Evolutionary conservation across 2,329 filamentous ascomycete species (phyloP), one percentile per base, ranked within the genome.

Genomic region (Berkeleyomyces rouxiae): DNA sequence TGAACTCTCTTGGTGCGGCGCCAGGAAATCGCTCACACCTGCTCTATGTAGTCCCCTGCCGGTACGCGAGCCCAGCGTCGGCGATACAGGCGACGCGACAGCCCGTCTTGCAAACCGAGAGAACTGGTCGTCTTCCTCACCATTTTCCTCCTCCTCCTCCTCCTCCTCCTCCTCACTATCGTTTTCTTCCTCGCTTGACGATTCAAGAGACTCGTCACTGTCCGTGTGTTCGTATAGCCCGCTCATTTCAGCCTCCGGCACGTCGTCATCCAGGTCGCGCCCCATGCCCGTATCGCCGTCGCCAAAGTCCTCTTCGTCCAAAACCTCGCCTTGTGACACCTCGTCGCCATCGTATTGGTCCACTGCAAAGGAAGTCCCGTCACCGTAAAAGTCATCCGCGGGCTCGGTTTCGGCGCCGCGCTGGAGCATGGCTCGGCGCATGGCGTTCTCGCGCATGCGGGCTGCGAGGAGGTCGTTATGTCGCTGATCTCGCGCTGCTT

Each of bases 181-280:
- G 9, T 75, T 72, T 4, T 75, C 74, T 33, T 74, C 73, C 58
- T 74, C 74, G 65, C 77, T 79, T 69, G 77, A 81, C 64, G 73
- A 78, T 60, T 23, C 23, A 23, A 83, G 67, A 60, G 84, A 83
- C 7, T 78, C 85, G 67, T 89, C 86, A 1, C 85, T 86, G 72
- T 90, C 87, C 7, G 87, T 90, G 70, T 90, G 86, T 74, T 90
- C 86, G 74, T 89, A 90, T 67, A 82, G 81, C 36, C 78, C 81
- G 68, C 75, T 76, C 33, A 62, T 31, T 11, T 82, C 80, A 7
- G 78, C 83, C 65, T 87, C 84, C 23, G 85, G 85, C 43, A 89
- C 81, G 64, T 86, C 84, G 58, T 83, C 84, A 70, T 90, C 86
- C 47, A 89, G 76, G 69, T 90, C 79, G n/a, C 79, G 82, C 59